Evolutionary conservation across 2,329 filamentous ascomycete genomes (phyloP), one percentile per base, ranked within the genome.

Genomic region (Penicillium sp.): DNA sequence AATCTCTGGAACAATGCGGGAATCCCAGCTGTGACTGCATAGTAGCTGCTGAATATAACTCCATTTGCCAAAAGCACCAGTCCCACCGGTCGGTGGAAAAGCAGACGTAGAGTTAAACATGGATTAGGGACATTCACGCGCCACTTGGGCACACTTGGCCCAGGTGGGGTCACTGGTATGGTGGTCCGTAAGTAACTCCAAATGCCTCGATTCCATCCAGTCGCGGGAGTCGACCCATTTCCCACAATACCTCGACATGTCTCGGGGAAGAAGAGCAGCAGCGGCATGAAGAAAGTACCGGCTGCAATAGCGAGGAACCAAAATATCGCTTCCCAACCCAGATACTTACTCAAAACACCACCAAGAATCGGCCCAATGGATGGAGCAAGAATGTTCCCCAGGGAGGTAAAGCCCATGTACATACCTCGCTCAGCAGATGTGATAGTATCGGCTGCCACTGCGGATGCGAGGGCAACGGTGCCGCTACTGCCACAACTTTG

Each of bases 261-360:
- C 54, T 75, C 73, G 1, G 72, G 73, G n/a, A 74, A 68, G 51
- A 67, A 64, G 1, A 71, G 16, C 6, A 68, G 13, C 1, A 71
- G 47, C 0, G 58, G 58, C 2, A 68, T 16, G 22, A 65, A 59
- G 22, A 69, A 73, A 1, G 63, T 58, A 0, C 66, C 70, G 0
- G 74, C 69, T 29, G 76, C 65, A 18, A 82, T 78, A 9, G 76
- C 69, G 2, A 84, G 69, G 55, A 82, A 81, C 79, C 80, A 83
- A 59, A 84, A 84, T 7, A 83, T 76, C 2, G 74, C 72, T 38
- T 75, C 69, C 81, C 81, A 84, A 0, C 80, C 81, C 0, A 82
- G 61, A 39, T 74, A 73, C 46, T 79, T 74, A 0, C 76, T 72
- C 0, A 84, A 58, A 0, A 77, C 65, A 8, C 81, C 82, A 0